Conservation (phyloP, 169 alveolate genomes). For the Cryptosporidium ubiquitum region DNA sequence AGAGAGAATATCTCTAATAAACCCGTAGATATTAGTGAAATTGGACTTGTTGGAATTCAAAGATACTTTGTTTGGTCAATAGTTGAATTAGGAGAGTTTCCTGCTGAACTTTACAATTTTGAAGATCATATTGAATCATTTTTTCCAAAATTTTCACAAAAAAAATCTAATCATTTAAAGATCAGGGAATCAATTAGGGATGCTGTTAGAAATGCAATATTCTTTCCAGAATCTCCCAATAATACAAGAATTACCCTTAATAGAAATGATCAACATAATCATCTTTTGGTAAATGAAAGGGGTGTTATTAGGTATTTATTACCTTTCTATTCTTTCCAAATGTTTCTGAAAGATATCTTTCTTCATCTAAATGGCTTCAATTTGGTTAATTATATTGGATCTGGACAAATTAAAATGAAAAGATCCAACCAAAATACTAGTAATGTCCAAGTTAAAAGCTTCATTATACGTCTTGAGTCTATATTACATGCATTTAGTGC, state of each 20-base stretch:
- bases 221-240: slow-evolving; percentile 26
- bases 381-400: background rate
- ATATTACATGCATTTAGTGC: slow-evolving; percentile 68
- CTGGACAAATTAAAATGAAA: background rate
- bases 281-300: background rate
- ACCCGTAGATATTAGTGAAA: background rate
- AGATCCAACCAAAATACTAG: background rate
- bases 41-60: slow-evolving; percentile 22
- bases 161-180: slow-evolving; percentile 14
- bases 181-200: slow-evolving; percentile 40
- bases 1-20: background rate
- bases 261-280: background rate
- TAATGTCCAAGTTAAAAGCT: background rate
- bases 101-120: slow-evolving; percentile 6
- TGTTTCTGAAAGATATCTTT: slow-evolving; percentile 25
- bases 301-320: background rate
- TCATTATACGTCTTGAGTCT: slow-evolving; percentile 1
- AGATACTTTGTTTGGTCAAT: slow-evolving; percentile 63
- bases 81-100: slow-evolving; percentile 49
- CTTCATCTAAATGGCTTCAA: slow-evolving; percentile 14
- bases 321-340: slow-evolving; percentile 59
- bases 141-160: background rate
- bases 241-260: background rate
- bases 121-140: background rate
- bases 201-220: slow-evolving; percentile 40